These are phyloP conservation scores for Stenocarpella maydis DNA, from an alignment of 2,329 filamentous ascomycete species.

Conservation along the genomic window DNA sequence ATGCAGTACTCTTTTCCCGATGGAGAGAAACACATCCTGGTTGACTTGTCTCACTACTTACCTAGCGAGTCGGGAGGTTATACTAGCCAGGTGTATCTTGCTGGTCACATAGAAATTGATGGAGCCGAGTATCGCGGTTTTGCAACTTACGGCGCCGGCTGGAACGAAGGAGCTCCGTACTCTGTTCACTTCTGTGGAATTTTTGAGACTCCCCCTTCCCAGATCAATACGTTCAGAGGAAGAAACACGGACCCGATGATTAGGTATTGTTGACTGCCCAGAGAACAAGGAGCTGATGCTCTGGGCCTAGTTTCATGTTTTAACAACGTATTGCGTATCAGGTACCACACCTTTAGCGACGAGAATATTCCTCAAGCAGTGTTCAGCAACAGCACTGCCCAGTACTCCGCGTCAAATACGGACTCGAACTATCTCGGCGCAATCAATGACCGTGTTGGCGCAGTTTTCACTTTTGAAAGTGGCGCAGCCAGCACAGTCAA, in stretches of 20 bases:
- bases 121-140: conserved; percentile 54
- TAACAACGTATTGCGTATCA: not conserved
- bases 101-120: conserved; percentile 42
- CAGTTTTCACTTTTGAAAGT: conserved; percentile 56
- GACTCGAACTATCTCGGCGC: conserved; percentile 37
- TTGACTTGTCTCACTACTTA: conserved; percentile 58
- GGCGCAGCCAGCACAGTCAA: conserved; percentile 48
- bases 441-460: conserved; percentile 54
- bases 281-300: no score
- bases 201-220: conserved; percentile 47
- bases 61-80: conserved; percentile 53
- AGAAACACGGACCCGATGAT: conserved; percentile 55
- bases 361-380: conserved; percentile 25
- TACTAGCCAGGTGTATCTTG: conserved; percentile 49
- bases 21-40: conserved; percentile 51
- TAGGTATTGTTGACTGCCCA: no score
- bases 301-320: conserved; percentile 49
- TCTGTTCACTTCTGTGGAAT: conserved; percentile 54
- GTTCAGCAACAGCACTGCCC: conserved; percentile 13
- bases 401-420: conserved; percentile 42
- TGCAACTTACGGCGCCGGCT: conserved; percentile 56
- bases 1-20: conserved; percentile 60
- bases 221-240: conserved; percentile 49
- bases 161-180: conserved; percentile 52
- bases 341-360: conserved; percentile 29